Evolutionary conservation across 306 rosid genomes (phyloP), one percentile per base, ranked within the genome.

Genomic region (Dryas alaskensis): DNA sequence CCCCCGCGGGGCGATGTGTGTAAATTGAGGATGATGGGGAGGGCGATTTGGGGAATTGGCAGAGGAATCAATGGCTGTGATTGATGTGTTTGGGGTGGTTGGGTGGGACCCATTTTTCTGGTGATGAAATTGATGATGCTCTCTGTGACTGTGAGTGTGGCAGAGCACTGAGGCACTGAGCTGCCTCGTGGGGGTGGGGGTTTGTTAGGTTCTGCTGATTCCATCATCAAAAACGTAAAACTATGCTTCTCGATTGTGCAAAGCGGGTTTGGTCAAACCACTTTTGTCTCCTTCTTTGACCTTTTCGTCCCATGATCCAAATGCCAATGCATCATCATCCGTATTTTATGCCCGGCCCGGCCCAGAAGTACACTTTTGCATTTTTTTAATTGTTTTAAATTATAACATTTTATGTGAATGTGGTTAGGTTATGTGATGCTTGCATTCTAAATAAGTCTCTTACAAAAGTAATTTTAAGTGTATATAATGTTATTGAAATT

Each of bases 61-160:
- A 31, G 3, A 2, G 37, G 37, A 1, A 31, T 17, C 9, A n/a
- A 61, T 2, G 76, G 80, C 79, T 78, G 58, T 53, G 81, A 78
- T 81, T 13, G 72, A 44, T 49, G 40, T 31, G 48, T 25, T 7
- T 10, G 8, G 6, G 13, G 50, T 16, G 2, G 63, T 31, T 60
- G 65, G 19, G 39, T 71, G 65, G 79, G 79, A 58, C 2, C 72
- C 72, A 60, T 37, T 3, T 1, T 7, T n/a, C n/a, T 27, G 74
- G 60, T 66, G 59, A 58, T 13, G 65, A 25, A 68, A 51, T 45
- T 27, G 68, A 51, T 60, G 71, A 47, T 52, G 8, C 3, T 59
- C 3, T 55, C 31, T n/a, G 31, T 3, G 12, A 31, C 9, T 19
- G 1, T 25, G 37, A 31, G 37, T 31, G 6, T 22, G 13, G 62